Percentiles rank a stretch among this genome's conserved stretches.
These are phyloP conservation scores for Epichloe bromicola DNA, from an alignment of 2,329 filamentous ascomycete species.

Conservation along the genomic window DNA sequence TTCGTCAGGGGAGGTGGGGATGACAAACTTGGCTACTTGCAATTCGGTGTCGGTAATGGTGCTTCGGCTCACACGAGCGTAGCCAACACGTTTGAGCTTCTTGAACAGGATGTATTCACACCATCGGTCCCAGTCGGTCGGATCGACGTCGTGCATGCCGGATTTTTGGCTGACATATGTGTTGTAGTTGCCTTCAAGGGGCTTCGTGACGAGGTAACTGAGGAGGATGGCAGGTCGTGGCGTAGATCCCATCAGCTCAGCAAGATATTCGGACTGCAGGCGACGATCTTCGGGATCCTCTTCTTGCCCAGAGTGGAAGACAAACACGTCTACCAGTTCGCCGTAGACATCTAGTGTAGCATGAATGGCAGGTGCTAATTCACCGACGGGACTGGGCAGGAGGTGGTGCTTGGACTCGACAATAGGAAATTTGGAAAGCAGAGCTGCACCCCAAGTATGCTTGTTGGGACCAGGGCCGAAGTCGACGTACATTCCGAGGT, in stretches of 20 bases:
- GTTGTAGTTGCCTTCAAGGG: slow-evolving; percentile 88
- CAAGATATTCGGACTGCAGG: slow-evolving; percentile 73
- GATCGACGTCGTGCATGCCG: slow-evolving; percentile 92
- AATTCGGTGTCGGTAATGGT: slow-evolving; percentile 97
- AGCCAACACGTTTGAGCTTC: slow-evolving; percentile 69
- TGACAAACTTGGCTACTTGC: slow-evolving; percentile 88
- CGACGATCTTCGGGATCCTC: slow-evolving; percentile 88
- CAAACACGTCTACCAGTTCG: slow-evolving; percentile 79
- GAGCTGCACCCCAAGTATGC: slow-evolving; percentile 89
- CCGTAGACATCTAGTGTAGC: slow-evolving; percentile 94
- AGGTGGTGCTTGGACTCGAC: slow-evolving; percentile 94
- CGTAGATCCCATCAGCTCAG: slow-evolving; percentile 75
- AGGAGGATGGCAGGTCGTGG: slow-evolving; percentile 72
- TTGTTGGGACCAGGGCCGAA: slow-evolving; percentile 97
- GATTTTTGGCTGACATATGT: slow-evolving; percentile 78
- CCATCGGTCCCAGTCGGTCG: slow-evolving; percentile 90
- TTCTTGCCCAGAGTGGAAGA: slow-evolving; percentile 97
- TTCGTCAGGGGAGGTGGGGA: slow-evolving; percentile 51
- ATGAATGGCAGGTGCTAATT: slow-evolving; percentile 89
- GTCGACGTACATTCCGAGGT: slow-evolving; percentile 97
- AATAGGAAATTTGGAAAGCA: slow-evolving; percentile 95
- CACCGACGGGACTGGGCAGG: slow-evolving; percentile 82
- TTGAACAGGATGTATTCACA: slow-evolving; percentile 99
- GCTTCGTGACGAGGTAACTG: slow-evolving; percentile 85
- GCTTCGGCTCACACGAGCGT: slow-evolving; percentile 75